Percentiles rank a stretch among this genome's conserved stretches.
Evolutionary conservation across 202 grass and related monocot species (phyloP).

Genomic region (Zizania palustris): DNA sequence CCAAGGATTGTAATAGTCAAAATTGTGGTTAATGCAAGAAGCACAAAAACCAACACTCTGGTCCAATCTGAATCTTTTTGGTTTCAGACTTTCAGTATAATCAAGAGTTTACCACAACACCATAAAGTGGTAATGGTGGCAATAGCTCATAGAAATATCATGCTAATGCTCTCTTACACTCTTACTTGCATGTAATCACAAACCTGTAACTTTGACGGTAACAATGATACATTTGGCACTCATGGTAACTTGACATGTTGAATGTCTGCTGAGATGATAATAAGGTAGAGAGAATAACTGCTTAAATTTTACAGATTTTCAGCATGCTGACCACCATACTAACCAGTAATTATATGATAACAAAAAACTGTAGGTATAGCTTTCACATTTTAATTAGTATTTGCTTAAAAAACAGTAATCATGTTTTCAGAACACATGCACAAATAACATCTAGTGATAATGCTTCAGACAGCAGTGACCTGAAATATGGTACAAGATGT

Average conservation of each 20-base stretch:
- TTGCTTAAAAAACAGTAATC: not conserved
- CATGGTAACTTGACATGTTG: not conserved
- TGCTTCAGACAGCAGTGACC: not conserved
- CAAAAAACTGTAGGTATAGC: not conserved
- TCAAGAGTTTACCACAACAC: conserved; percentile 18
- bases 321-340: not conserved
- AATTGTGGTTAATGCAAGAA: not conserved
- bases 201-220: not conserved
- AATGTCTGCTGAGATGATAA: conserved; percentile 14
- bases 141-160: conserved; percentile 13
- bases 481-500: conserved; percentile 12
- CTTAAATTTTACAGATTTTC: not conserved
- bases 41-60: conserved; percentile 4
- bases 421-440: not conserved
- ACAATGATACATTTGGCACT: not conserved
- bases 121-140: not conserved
- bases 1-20: conserved; percentile 10
- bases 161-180: conserved; percentile 1
- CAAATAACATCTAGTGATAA: conserved; percentile 6
- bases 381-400: not conserved
- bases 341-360: not conserved
- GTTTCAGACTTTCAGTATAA: conserved; percentile 13
- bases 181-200: not conserved
- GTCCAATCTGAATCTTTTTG: not conserved
- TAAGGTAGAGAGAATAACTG: conserved; percentile 1